A percentile compares a stretch with the other conserved stretches of the same genome.
These are phyloP conservation scores for Eucalyptus marginata DNA, from an alignment of 345 rosid genomes.

Conservation along the genomic window DNA sequence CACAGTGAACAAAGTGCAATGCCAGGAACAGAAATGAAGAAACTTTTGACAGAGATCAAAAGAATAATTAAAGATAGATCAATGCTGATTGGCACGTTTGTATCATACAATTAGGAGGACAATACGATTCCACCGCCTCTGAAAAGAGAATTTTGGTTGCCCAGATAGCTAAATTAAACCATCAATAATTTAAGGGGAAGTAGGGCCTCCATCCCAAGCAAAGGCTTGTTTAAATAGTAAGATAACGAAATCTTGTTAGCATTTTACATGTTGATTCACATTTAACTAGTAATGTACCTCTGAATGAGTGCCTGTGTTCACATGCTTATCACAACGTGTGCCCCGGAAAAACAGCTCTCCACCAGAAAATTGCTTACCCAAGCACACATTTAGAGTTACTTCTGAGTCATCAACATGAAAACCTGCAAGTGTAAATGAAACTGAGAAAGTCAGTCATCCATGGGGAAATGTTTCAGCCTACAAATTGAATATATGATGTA, in stretches of 20 bases:
- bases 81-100: background rate
- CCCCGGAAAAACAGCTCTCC: slow-evolving; percentile 96
- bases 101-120: background rate
- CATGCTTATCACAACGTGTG: slow-evolving; percentile 79
- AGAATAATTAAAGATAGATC: background rate
- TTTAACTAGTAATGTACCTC: slow-evolving; percentile 33
- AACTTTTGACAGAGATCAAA: background rate
- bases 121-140: background rate
- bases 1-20: background rate
- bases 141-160: background rate
- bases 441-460: background rate
- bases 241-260: background rate
- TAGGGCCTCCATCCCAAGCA: background rate
- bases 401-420: slow-evolving; percentile 99
- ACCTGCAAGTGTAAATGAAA: slow-evolving; percentile 20
- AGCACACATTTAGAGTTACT: slow-evolving; percentile 83
- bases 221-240: background rate
- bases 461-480: background rate
- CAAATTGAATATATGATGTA: background rate
- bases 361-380: slow-evolving; percentile 85
- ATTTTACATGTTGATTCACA: background rate
- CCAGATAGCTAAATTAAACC: background rate
- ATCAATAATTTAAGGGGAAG: background rate
- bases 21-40: background rate
- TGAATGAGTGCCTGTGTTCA: slow-evolving; percentile 47